Evolutionary conservation across 352 stramenopile genomes (phyloP).

Genomic region (Phytophthora parvispora): DNA sequence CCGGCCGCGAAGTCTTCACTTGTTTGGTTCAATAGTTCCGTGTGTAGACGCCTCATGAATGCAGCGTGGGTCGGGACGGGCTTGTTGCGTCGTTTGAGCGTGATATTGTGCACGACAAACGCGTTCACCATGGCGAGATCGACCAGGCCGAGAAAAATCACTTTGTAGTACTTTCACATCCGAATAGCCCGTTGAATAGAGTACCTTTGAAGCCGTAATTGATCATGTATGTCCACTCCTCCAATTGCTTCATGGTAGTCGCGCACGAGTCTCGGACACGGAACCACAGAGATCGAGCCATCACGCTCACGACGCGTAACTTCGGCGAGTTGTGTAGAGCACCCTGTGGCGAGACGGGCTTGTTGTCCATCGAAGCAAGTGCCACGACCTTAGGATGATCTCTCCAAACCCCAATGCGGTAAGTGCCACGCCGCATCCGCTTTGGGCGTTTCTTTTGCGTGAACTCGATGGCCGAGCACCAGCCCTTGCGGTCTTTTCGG

Average conservation of each 20-base stretch:
- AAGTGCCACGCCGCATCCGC: background rate
- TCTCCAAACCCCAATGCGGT: conserved; percentile 3
- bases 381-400: conserved; percentile 8
- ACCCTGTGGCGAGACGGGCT: conserved; percentile 13
- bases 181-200: background rate
- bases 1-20: conserved; percentile 10
- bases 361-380: conserved; percentile 15
- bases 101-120: conserved; percentile 27
- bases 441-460: conserved; percentile 14
- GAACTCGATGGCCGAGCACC: conserved; percentile 17
- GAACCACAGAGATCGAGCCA: background rate
- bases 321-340: background rate
- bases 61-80: conserved; percentile 2
- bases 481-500: conserved; percentile 12
- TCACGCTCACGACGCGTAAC: background rate
- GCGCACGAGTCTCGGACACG: background rate
- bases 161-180: conserved; percentile 39
- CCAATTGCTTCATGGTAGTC: no score
- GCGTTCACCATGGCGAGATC: conserved; percentile 32
- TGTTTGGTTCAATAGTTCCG: conserved; percentile 13
- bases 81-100: background rate
- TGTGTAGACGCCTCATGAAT: conserved; percentile 3
- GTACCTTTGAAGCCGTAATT: background rate
- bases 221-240: background rate
- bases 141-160: conserved; percentile 28